Conservation (phyloP, 768 basidiomycete genomes). For the Rubroboletus satanas region DNA sequence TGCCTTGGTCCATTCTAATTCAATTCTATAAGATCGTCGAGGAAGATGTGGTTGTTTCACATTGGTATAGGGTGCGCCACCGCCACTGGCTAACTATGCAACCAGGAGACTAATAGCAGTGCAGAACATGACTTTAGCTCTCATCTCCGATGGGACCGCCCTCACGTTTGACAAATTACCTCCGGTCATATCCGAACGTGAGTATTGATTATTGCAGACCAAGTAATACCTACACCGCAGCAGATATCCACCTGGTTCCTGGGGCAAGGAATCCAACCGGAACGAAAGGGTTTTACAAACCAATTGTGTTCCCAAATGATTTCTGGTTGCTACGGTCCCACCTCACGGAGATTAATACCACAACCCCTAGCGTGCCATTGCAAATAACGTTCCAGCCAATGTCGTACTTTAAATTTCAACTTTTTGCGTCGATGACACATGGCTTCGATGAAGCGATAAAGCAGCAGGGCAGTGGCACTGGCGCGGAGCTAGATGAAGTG, state of each 20-base stretch:
- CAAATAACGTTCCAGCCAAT: conserved; percentile 82
- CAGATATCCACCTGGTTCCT: conserved; percentile 64
- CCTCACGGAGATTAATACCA: conserved; percentile 80
- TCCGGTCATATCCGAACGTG: conserved; percentile 59
- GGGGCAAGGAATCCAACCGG: conserved; percentile 61
- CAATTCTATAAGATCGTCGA: conserved; percentile 28
- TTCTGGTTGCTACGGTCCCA: conserved; percentile 90
- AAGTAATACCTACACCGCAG: conserved; percentile 12
- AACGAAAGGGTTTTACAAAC: conserved; percentile 71
- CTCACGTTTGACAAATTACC: conserved; percentile 56
- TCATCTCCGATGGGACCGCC: conserved; percentile 66
- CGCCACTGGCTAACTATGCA: neutral
- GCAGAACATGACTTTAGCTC: conserved; percentile 83
- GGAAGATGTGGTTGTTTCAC: conserved; percentile 65
- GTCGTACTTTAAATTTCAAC: conserved; percentile 82
- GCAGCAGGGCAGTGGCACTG: conserved; percentile 57
- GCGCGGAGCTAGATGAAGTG: conserved; percentile 86
- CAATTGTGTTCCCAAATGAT: conserved; percentile 89
- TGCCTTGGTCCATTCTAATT: conserved; percentile 11
- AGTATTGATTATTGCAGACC: conserved; percentile 26
- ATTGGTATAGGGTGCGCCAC: conserved; percentile 71
- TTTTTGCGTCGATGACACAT: conserved; percentile 79
- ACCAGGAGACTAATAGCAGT: conserved; percentile 4
- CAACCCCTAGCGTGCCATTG: conserved; percentile 73
- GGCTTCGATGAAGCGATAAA: conserved; percentile 86